Conservation (phyloP, 2,329 filamentous ascomycete species). For the Curvularia verruculosa region DNA sequence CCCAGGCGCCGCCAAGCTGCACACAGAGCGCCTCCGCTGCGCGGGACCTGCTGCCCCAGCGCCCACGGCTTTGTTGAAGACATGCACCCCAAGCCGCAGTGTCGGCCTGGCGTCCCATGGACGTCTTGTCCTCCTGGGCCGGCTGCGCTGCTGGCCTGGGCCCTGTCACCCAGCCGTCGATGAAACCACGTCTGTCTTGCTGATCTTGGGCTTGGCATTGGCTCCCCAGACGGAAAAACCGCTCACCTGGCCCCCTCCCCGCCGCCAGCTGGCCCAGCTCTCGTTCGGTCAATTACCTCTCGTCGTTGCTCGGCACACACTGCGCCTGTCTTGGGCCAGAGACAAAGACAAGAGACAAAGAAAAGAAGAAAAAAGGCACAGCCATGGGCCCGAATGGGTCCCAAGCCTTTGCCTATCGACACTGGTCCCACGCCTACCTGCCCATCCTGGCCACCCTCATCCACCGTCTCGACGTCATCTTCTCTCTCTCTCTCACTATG, state of each 20-base stretch:
- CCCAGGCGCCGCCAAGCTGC: constrained; percentile 11
- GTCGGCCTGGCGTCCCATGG: too few relatives aligned
- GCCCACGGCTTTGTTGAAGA: constrained; percentile 13
- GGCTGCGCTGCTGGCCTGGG: too few relatives aligned
- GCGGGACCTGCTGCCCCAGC: constrained; percentile 11
- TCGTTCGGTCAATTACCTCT: constrained; percentile 2
- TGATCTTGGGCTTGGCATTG: constrained; percentile 31
- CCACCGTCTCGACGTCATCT: background rate
- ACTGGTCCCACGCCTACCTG: too few relatives aligned
- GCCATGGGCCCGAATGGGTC: background rate
- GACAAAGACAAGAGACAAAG: background rate
- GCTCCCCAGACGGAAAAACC: constrained; percentile 8
- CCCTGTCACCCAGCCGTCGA: constrained; percentile 29
- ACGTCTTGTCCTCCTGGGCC: too few relatives aligned
- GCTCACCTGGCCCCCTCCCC: constrained; percentile 7
- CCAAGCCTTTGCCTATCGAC: background rate
- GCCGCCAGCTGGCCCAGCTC: constrained; percentile 7
- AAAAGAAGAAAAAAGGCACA: constrained; percentile 1
- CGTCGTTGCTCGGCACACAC: background rate
- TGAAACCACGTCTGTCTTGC: constrained; percentile 34
- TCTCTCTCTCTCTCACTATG: background rate
- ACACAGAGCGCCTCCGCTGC: constrained; percentile 30
- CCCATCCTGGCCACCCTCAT: background rate
- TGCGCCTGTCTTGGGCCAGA: constrained; percentile 2
- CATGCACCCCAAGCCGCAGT: background rate